Percentiles rank a stretch among this genome's conserved stretches.
These are phyloP conservation scores for Domatiomyces globalis DNA, from an alignment of 2,329 filamentous ascomycete genomes.

Conservation along the genomic window DNA sequence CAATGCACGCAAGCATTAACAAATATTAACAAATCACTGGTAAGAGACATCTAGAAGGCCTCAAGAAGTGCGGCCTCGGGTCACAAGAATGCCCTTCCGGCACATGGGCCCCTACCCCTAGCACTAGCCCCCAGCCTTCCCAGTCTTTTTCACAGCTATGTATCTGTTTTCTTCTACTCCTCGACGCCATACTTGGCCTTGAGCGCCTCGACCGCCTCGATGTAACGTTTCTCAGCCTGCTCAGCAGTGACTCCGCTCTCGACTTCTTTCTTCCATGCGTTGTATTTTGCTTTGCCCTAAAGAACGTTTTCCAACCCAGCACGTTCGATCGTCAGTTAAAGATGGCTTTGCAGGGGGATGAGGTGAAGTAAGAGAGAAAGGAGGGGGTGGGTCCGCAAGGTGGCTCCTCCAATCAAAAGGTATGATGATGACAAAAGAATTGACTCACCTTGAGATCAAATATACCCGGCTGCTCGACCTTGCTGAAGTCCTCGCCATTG, in stretches of 20 bases:
- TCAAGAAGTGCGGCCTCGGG: slow-evolving; percentile 58
- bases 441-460: slow-evolving; percentile 28
- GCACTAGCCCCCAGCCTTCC: not conserved
- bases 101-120: not conserved
- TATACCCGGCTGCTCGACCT: slow-evolving; percentile 22
- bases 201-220: slow-evolving; percentile 55
- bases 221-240: slow-evolving; percentile 62
- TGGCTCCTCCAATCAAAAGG: too few species aligned
- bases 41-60: slow-evolving; percentile 94
- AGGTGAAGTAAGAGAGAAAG: not conserved
- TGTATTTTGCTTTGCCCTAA: slow-evolving; percentile 67
- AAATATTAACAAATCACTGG: slow-evolving; percentile 62
- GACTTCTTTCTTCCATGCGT: slow-evolving; percentile 58
- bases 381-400: slow-evolving; percentile 36
- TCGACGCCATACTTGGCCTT: slow-evolving; percentile 50
- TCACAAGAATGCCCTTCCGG: slow-evolving; percentile 58
- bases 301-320: too few species aligned
- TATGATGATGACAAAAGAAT: not conserved
- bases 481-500: slow-evolving; percentile 16
- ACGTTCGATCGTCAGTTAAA: not conserved
- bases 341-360: too few species aligned
- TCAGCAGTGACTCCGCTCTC: slow-evolving; percentile 49
- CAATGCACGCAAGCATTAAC: slow-evolving; percentile 66
- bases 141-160: not conserved
- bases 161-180: not conserved